Base-by-base conservation (phyloP, 768 basidiomycete species). In the Russula emetica region DNA sequence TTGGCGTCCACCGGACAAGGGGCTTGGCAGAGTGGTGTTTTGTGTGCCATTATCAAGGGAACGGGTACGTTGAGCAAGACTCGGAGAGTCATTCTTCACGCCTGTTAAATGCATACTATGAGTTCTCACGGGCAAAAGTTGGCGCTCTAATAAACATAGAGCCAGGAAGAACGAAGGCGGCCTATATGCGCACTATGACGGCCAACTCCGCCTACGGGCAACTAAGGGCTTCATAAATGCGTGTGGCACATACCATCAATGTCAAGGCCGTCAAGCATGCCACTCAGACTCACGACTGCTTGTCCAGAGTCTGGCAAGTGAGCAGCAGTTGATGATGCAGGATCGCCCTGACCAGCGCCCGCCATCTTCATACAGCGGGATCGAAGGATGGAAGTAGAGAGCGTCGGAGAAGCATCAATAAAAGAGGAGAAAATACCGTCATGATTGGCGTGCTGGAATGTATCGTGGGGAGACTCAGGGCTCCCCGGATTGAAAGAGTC, bases 361-460 rank as follows among this genome's bases (percentile, higher is more conserved):
- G n/a, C 34, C 28, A 18, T 16, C 20, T 30, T 42, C 26, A 34
- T 50, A 34, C 57, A 30, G 9, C 51, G 34, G 16, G 56, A 38
- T 13, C 3, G 16, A 38, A 50, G 32, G 18, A 36, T 50, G 18
- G 64, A 60, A 28, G 42, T 42, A 22, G 64, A 52, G 4, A 30
- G 24, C 6, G 44, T 42, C 4, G 53, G 54, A 55, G 65, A 49
- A 13, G 26, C 57, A 36, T 68, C 55, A 42, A 64, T 49, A 52
- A 47, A 58, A 58, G 61, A 62, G 22, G 67, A 66, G 56, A 69
- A 67, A 24, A 69, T 69, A 47, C 66, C 60, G 16, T 69, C 66
- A 32, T 56, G 38, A 34, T 54, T 55, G 36, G 32, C 38, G 18
- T 54, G 62, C 20, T n/a, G 47, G 18, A n/a, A 36, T 26, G 22